Conservation (phyloP, 2,329 filamentous ascomycete species). For the Colletotrichum endophyticum region DNA sequence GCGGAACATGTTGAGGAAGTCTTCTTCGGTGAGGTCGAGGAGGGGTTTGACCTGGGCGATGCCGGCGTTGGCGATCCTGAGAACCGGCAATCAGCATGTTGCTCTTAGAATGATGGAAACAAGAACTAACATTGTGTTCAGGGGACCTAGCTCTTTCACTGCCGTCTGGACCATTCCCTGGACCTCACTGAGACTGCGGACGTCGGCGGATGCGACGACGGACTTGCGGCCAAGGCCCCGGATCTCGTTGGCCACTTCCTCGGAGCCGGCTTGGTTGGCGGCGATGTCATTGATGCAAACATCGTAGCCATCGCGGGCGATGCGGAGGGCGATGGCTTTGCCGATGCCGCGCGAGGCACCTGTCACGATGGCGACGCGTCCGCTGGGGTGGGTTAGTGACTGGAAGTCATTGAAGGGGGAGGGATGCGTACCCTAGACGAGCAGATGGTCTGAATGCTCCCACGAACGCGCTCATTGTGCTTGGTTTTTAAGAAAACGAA, state of each 20-base stretch:
- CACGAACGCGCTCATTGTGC: conserved; percentile 1
- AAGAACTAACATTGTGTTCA: conserved; percentile 37
- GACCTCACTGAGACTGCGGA: conserved; percentile 61
- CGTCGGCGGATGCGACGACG: conserved; percentile 63
- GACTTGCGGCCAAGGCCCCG: conserved; percentile 54
- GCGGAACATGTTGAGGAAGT: conserved; percentile 64
- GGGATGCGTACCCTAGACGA: neutral
- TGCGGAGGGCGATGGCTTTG: conserved; percentile 65
- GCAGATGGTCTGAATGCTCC: conserved; percentile 10
- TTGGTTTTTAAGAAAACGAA: neutral
- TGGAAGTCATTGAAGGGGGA: neutral
- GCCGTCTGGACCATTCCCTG: conserved; percentile 52
- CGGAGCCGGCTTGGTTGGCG: conserved; percentile 55
- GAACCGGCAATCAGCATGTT: neutral
- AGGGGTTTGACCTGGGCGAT: conserved; percentile 62
- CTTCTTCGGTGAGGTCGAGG: conserved; percentile 61
- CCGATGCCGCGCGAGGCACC: conserved; percentile 46
- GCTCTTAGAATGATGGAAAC: conserved; percentile 38
- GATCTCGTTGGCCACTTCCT: conserved; percentile 59
- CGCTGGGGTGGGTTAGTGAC: neutral
- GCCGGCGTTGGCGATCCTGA: conserved; percentile 65
- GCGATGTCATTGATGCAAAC: conserved; percentile 69
- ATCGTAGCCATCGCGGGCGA: conserved; percentile 69
- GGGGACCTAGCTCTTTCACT: conserved; percentile 57
- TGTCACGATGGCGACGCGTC: conserved; percentile 16